phyloP scores from a whole-genome alignment of 225 moss, liverwort and hornwort genomes.

The Pseudoscleropodium purum region DNA sequence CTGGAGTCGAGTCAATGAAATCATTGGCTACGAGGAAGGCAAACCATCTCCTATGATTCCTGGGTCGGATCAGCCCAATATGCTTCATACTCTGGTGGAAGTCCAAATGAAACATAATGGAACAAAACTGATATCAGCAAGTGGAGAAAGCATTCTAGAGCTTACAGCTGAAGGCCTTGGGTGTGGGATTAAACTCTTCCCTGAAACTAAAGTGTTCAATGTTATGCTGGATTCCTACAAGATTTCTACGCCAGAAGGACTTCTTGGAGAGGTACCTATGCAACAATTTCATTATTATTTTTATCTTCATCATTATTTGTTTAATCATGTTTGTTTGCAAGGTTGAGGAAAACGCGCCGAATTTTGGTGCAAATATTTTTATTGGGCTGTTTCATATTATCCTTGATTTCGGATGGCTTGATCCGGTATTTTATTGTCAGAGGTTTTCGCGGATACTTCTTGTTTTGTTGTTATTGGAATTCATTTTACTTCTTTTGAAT shows the following conservation, averaged over 20 bases:
- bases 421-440: not conserved
- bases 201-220: constrained; percentile 68
- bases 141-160: constrained; percentile 56
- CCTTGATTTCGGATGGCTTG: not conserved
- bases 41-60: constrained; percentile 63
- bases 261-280: constrained; percentile 69
- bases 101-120: constrained; percentile 92
- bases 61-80: constrained; percentile 70
- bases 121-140: constrained; percentile 61
- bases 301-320: not conserved
- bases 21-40: constrained; percentile 83
- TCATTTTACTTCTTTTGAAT: not conserved
- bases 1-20: constrained; percentile 62
- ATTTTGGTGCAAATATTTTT: not conserved
- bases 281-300: not conserved
- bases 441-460: not conserved
- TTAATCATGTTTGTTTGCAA: not conserved
- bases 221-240: constrained; percentile 60
- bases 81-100: constrained; percentile 80
- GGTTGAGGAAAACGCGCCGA: not conserved
- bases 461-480: not conserved
- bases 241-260: constrained; percentile 79
- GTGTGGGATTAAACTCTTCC: constrained; percentile 63
- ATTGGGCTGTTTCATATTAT: not conserved
- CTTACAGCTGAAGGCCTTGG: constrained; percentile 75